Conservation (phyloP, 768 basidiomycete genomes). For the Amanita pseudoporphyria region DNA sequence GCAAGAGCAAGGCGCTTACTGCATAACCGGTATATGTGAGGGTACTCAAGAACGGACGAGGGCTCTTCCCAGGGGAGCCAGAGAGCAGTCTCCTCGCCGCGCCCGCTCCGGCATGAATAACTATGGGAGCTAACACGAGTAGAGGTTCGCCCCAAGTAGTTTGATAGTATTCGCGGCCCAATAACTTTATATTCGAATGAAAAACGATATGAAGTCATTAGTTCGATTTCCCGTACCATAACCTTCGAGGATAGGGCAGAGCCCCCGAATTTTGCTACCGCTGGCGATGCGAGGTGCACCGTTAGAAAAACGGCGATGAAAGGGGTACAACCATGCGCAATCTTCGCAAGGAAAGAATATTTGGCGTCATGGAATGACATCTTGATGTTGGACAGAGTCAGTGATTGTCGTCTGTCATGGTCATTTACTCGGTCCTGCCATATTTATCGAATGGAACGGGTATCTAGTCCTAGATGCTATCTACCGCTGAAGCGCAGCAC, state of each 20-base stretch:
- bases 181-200: slow-evolving; percentile 36
- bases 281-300: slow-evolving; percentile 74
- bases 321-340: slow-evolving; percentile 63
- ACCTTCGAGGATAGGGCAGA: slow-evolving; percentile 56
- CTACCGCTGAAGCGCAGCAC: too few relatives aligned
- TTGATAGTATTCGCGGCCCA: slow-evolving; percentile 85
- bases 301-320: slow-evolving; percentile 70
- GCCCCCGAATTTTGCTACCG: slow-evolving; percentile 63
- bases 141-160: slow-evolving; percentile 56
- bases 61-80: slow-evolving; percentile 22
- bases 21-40: slow-evolving; percentile 61
- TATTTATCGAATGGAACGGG: neutral
- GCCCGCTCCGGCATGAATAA: slow-evolving; percentile 50
- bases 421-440: neutral
- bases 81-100: slow-evolving; percentile 42
- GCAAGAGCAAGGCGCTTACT: slow-evolving; percentile 44
- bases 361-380: neutral
- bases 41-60: slow-evolving; percentile 27
- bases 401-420: neutral
- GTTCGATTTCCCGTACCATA: slow-evolving; percentile 43
- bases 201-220: neutral
- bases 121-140: slow-evolving; percentile 60
- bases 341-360: slow-evolving; percentile 31
- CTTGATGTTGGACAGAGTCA: too few relatives aligned
- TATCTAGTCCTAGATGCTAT: too few relatives aligned